These are phyloP conservation scores for Lasiodiplodia gonubiensis DNA, from an alignment of 2,329 filamentous ascomycete species.

Conservation along the genomic window DNA sequence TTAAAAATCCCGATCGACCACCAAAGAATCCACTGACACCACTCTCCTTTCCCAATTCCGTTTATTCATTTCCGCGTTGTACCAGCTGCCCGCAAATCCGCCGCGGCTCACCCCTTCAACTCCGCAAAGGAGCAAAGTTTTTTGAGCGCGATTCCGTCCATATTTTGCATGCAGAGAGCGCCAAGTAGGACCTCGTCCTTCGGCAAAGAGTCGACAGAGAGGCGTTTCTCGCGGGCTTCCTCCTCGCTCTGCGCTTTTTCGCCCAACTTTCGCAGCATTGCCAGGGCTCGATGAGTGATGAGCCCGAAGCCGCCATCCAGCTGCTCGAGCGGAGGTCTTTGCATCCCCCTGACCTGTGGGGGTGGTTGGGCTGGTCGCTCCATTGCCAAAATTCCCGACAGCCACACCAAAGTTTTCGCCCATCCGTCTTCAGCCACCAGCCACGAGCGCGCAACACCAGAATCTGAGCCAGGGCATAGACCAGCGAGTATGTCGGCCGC, in stretches of 20 bases:
- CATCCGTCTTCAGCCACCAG: constrained; percentile 84
- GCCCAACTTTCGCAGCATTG: constrained; percentile 54
- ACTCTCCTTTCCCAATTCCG: neutral
- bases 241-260: constrained; percentile 51
- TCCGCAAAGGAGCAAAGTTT: constrained; percentile 47
- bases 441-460: constrained; percentile 76
- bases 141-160: constrained; percentile 52
- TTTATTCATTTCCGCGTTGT: constrained; percentile 13
- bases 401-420: constrained; percentile 75
- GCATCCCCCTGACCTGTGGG: constrained; percentile 23
- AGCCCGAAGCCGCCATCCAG: constrained; percentile 46
- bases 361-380: constrained; percentile 33
- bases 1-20: neutral
- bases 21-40: constrained; percentile 7
- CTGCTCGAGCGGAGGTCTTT: constrained; percentile 41
- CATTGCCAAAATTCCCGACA: constrained; percentile 69
- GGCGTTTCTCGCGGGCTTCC: constrained; percentile 33
- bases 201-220: constrained; percentile 44
- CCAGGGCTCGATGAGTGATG: constrained; percentile 53
- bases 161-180: constrained; percentile 51
- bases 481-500: constrained; percentile 86
- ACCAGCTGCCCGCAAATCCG: neutral
- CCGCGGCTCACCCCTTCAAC: constrained; percentile 38
- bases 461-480: constrained; percentile 73
- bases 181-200: constrained; percentile 53